Conservation (phyloP, 148 eudicot genomes). For the Nepenthes gracilis region DNA sequence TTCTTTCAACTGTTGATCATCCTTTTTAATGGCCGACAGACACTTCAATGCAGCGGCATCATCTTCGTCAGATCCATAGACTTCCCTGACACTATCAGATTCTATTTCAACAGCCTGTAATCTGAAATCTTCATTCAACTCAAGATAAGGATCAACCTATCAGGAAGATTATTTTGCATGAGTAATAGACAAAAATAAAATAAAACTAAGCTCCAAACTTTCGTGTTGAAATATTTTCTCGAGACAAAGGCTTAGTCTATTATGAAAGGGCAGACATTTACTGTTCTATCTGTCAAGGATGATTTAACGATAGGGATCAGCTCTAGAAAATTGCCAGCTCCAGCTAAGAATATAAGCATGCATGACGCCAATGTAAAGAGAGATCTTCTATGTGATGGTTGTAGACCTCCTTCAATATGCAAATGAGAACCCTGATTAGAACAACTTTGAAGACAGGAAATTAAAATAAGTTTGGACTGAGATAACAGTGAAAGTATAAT, state of each 20-base stretch:
- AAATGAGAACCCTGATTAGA: conserved; percentile 15
- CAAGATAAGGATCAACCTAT: conserved; percentile 80
- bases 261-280: conserved; percentile 19
- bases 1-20: conserved; percentile 54
- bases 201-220: not conserved
- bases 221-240: not conserved
- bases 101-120: conserved; percentile 30
- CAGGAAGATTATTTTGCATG: not conserved
- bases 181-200: not conserved
- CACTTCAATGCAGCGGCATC: conserved; percentile 48
- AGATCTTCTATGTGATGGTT: conserved; percentile 68
- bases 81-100: conserved; percentile 11
- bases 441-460: not conserved
- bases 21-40: conserved; percentile 31
- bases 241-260: not conserved
- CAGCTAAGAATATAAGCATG: conserved; percentile 74
- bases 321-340: conserved; percentile 73
- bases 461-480: not conserved
- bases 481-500: no score
- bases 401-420: conserved; percentile 49
- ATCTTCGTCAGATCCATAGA: conserved; percentile 61
- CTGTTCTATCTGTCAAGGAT: conserved; percentile 52
- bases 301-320: conserved; percentile 58
- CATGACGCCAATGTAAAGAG: conserved; percentile 68
- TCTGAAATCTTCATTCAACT: conserved; percentile 55